A percentile compares a stretch with the other conserved stretches of the same genome.
These are phyloP conservation scores for Cercospora canescens DNA, from an alignment of 2,329 filamentous ascomycete species.

Conservation along the genomic window DNA sequence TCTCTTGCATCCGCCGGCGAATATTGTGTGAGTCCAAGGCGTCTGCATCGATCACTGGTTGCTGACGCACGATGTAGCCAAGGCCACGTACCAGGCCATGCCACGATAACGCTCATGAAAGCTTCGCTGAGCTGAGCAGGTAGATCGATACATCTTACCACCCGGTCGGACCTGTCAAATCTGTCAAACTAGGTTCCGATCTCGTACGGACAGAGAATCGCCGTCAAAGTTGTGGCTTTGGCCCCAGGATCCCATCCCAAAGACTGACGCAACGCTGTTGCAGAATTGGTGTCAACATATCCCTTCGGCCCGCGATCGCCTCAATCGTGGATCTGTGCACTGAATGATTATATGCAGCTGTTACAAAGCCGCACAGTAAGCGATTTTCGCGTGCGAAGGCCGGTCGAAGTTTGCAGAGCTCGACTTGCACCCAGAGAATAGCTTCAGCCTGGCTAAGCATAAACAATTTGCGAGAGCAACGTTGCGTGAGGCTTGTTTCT, in stretches of 20 bases:
- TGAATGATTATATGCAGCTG: neutral
- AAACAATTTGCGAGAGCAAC: too few relatives aligned
- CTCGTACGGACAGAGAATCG: neutral
- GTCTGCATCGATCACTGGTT: neutral
- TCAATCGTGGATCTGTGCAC: too few relatives aligned
- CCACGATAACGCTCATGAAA: neutral
- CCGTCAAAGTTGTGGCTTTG: neutral
- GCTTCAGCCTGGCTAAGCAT: too few relatives aligned
- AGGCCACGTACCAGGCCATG: neutral
- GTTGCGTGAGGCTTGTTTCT: too few relatives aligned
- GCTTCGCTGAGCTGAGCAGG: neutral
- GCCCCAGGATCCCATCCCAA: neutral
- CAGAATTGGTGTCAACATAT: neutral
- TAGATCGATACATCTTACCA: neutral
- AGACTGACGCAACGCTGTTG: neutral
- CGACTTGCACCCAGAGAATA: too few relatives aligned
- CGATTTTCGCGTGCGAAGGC: too few relatives aligned
- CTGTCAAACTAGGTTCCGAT: neutral
- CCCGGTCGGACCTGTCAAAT: neutral
- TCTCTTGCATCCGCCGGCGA: neutral
- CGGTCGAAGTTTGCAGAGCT: too few relatives aligned
- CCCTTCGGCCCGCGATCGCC: neutral
- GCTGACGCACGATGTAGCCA: neutral
- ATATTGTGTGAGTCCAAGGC: neutral
- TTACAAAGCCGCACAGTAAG: neutral